Conservation (phyloP, 805 yeast species). For the Sporopachydermia quercuum region DNA sequence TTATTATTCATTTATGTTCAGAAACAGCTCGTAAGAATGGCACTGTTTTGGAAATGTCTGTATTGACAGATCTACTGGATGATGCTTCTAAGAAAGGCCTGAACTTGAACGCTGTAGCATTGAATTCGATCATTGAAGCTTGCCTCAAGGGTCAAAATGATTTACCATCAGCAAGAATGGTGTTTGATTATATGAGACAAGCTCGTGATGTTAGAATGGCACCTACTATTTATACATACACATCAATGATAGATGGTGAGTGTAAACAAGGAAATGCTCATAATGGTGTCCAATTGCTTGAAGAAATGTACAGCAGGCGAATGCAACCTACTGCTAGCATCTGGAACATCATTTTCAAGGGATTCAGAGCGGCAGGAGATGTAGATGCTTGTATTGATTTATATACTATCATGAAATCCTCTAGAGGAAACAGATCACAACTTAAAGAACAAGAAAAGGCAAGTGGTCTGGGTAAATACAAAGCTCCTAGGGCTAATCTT, state of each 20-base stretch:
- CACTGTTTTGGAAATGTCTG: conserved; percentile 20
- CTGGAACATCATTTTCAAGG: neutral
- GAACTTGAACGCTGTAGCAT: conserved; percentile 25
- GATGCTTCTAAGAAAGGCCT: conserved; percentile 23
- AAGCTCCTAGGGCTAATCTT: conserved; percentile 26
- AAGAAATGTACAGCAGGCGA: conserved; percentile 21
- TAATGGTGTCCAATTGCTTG: conserved; percentile 21
- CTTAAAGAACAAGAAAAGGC: too few relatives aligned
- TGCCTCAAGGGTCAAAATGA: conserved; percentile 28
- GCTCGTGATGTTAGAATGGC: conserved; percentile 10
- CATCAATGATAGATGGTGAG: conserved; percentile 34
- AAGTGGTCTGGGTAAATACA: conserved; percentile 20
- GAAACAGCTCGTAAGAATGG: conserved; percentile 28
- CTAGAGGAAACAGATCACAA: too few relatives aligned
- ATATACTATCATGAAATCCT: conserved; percentile 8
- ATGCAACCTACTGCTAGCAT: neutral
- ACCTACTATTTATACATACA: conserved; percentile 25
- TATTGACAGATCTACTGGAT: conserved; percentile 22
- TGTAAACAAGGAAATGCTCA: conserved; percentile 25
- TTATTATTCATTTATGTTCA: conserved; percentile 33
- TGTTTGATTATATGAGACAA: conserved; percentile 26
- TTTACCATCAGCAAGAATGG: conserved; percentile 28
- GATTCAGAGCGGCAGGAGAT: neutral
- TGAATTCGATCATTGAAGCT: conserved; percentile 32
- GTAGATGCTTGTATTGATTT: neutral